phyloP scores from a whole-genome alignment of 768 basidiomycete species.

The Strobilomyces confusus region DNA sequence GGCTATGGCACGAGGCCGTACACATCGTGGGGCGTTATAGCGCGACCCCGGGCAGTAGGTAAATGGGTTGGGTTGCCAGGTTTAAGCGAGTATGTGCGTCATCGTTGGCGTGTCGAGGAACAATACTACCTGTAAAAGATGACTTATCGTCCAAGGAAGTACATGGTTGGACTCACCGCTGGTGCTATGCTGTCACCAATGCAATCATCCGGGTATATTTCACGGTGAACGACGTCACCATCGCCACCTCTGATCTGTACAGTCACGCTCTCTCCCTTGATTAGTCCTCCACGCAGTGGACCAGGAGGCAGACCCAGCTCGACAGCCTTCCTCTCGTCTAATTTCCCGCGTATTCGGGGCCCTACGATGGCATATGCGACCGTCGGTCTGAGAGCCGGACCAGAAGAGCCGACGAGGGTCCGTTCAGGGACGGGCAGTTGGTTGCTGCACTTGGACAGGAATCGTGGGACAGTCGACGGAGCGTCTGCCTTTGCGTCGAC shows the following conservation, averaged over 20 bases:
- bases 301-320: constrained; percentile 62
- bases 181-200: constrained; percentile 51
- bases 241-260: constrained; percentile 47
- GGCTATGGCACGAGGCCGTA: too few species aligned
- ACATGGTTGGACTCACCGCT: constrained; percentile 32
- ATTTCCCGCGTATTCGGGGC: constrained; percentile 60
- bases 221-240: constrained; percentile 41
- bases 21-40: too few species aligned
- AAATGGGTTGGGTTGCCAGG: too few species aligned
- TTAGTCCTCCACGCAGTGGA: constrained; percentile 52
- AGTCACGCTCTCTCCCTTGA: constrained; percentile 60
- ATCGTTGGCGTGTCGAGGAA: constrained; percentile 70
- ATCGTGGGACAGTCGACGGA: constrained; percentile 8
- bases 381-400: constrained; percentile 31
- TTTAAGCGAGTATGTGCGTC: too few species aligned
- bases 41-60: too few species aligned
- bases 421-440: constrained; percentile 23
- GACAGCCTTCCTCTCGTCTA: constrained; percentile 61
- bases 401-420: constrained; percentile 11
- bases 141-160: background rate
- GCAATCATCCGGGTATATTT: constrained; percentile 57
- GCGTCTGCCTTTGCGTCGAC: background rate
- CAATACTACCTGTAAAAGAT: constrained; percentile 48
- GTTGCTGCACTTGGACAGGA: constrained; percentile 14
- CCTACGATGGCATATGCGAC: constrained; percentile 51